phyloP scores from a whole-genome alignment of 23 red algal species.

The Gracilaria domingensis region DNA sequence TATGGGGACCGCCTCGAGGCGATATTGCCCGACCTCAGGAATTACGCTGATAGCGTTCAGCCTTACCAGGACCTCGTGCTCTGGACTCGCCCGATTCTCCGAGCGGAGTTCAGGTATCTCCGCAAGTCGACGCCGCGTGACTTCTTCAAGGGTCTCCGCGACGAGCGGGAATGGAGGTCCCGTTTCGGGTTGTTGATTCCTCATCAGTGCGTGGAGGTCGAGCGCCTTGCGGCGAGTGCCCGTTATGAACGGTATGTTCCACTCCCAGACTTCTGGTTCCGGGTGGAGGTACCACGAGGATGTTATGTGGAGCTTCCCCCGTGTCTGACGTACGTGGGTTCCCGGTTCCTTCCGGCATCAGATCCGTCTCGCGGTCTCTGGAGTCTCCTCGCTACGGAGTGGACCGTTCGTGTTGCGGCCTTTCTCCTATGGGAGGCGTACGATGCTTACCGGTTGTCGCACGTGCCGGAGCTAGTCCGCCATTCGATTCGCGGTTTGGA shows the following conservation, averaged over 20 bases:
- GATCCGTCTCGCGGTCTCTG: conserved; percentile 5
- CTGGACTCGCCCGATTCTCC: background rate
- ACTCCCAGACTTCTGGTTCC: too few species aligned
- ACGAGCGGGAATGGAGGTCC: background rate
- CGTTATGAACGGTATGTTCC: too few species aligned
- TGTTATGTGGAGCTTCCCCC: conserved; percentile 28
- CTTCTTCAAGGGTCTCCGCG: background rate
- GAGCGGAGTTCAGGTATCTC: conserved; percentile 17
- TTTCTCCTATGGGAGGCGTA: background rate
- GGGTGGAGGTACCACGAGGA: background rate
- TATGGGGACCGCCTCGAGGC: background rate
- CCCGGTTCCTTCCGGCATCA: background rate
- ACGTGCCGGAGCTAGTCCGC: background rate
- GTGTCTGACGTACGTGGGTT: background rate
- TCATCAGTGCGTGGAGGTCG: conserved; percentile 9
- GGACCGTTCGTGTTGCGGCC: background rate
- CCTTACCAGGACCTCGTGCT: background rate
- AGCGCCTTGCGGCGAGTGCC: too few species aligned
- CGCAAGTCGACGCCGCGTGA: background rate
- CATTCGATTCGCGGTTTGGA: background rate
- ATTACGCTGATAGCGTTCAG: too few species aligned
- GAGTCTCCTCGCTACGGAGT: conserved; percentile 2
- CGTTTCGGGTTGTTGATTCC: conserved; percentile 8
- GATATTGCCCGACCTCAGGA: background rate
- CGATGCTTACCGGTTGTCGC: conserved; percentile 5